These are phyloP conservation scores for Neurospora intermedia DNA, from an alignment of 495 filamentous ascomycete genomes.

Conservation along the genomic window DNA sequence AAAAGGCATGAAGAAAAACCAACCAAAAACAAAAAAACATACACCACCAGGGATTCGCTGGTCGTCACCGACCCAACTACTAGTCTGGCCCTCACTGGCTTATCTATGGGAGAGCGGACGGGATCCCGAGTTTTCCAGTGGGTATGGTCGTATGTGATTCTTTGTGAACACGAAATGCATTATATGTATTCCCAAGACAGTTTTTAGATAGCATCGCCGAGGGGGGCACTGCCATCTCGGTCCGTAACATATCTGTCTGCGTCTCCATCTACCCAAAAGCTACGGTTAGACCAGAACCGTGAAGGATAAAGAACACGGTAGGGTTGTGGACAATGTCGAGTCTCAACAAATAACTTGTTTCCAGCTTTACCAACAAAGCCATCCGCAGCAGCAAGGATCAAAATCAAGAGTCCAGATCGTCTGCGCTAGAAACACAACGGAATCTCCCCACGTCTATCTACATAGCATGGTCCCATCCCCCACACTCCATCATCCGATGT, in stretches of 20 bases:
- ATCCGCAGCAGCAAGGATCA: not conserved
- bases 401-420: not conserved
- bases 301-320: not conserved
- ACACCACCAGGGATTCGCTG: constrained; percentile 24
- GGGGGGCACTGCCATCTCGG: not conserved
- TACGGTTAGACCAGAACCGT: too few species aligned
- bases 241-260: too few species aligned
- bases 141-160: not conserved
- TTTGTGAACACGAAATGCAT: fast-evolving
- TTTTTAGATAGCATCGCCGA: not conserved
- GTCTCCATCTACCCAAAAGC: too few species aligned
- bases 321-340: not conserved
- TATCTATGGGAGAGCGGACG: not conserved
- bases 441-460: not conserved
- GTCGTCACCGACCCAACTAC: constrained; percentile 26
- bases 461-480: not conserved
- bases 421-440: not conserved
- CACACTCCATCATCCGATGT: not conserved
- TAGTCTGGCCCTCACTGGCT: constrained; percentile 11
- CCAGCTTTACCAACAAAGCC: too few species aligned
- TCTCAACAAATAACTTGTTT: not conserved
- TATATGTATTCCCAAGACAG: not conserved
- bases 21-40: too few species aligned
- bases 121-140: not conserved
- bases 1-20: too few species aligned